Percentiles rank a stretch among this genome's conserved stretches.
These are phyloP conservation scores for Cyclotella sp. DNA, from an alignment of 108 stramenopile species.

Conservation along the genomic window DNA sequence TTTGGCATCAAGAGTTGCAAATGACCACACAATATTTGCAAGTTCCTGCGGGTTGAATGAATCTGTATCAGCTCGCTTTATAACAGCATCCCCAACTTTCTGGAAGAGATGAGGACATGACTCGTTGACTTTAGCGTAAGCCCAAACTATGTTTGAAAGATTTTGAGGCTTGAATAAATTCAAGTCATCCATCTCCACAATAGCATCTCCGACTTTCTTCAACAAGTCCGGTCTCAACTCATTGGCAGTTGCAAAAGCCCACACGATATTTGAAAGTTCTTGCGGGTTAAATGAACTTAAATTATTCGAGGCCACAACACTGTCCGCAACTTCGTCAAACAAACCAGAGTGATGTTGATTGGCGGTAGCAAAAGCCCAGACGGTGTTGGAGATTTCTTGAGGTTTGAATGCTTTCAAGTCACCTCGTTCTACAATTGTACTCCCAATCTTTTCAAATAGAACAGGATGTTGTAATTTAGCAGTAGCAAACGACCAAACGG, in stretches of 20 bases:
- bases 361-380: constrained; percentile 19
- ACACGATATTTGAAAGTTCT: constrained; percentile 7
- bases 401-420: not conserved
- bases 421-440: not conserved
- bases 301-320: not conserved
- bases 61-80: not conserved
- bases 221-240: not conserved
- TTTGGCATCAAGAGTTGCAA: not conserved
- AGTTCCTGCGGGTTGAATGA: not conserved
- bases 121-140: not conserved
- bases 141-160: constrained; percentile 5
- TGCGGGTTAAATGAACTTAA: not conserved
- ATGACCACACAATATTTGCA: too few species aligned
- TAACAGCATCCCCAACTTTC: not conserved
- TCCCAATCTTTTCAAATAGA: constrained; percentile 5
- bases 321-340: constrained; percentile 4
- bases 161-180: not conserved
- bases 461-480: not conserved
- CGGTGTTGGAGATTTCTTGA: constrained; percentile 1
- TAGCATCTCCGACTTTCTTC: not conserved
- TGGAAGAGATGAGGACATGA: not conserved
- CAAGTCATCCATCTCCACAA: not conserved
- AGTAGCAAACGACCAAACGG: constrained; percentile 14
- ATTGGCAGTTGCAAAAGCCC: constrained; percentile 6
- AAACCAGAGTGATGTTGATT: not conserved